phyloP scores from a whole-genome alignment of 169 alveolate genomes.

The Fabrea salina region DNA sequence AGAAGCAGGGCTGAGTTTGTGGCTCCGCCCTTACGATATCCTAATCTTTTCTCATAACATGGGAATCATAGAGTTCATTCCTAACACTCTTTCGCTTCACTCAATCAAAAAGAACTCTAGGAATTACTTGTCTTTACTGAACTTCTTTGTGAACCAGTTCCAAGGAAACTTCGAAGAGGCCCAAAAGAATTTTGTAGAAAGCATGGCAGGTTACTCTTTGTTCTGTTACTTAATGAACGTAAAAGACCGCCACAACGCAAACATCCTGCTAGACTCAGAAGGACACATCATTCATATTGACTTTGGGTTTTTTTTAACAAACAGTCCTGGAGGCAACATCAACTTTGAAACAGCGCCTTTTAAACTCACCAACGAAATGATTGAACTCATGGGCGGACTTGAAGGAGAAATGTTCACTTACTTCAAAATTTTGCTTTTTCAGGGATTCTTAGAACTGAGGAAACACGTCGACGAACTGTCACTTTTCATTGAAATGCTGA shows the following conservation, averaged over 20 bases:
- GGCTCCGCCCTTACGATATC: slow-evolving; percentile 46
- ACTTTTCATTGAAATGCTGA: background rate
- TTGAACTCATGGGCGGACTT: slow-evolving; percentile 87
- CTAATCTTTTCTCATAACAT: slow-evolving; percentile 75
- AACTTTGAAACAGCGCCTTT: slow-evolving; percentile 96
- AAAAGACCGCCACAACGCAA: slow-evolving; percentile 96
- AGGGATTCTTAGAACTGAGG: slow-evolving; percentile 31
- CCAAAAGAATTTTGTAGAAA: slow-evolving; percentile 88
- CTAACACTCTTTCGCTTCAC: slow-evolving; percentile 84
- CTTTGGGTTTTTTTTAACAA: slow-evolving; percentile 95
- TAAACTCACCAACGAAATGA: slow-evolving; percentile 96
- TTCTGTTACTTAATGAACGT: slow-evolving; percentile 88
- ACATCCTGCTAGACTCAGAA: slow-evolving; percentile 87
- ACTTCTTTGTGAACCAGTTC: background rate
- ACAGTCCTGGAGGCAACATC: slow-evolving; percentile 95
- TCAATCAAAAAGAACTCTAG: slow-evolving; percentile 64
- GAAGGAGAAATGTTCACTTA: slow-evolving; percentile 20
- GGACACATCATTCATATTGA: slow-evolving; percentile 97
- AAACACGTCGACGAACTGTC: slow-evolving; percentile 1
- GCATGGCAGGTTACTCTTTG: slow-evolving; percentile 94
- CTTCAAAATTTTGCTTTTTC: slow-evolving; percentile 1
- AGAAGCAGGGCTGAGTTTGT: slow-evolving; percentile 6
- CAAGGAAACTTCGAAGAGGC: slow-evolving; percentile 71
- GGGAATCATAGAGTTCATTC: slow-evolving; percentile 90
- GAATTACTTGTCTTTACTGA: slow-evolving; percentile 12